A percentile compares a stretch with the other conserved stretches of the same genome.
phyloP scores from a whole-genome alignment of 2,329 filamentous ascomycete genomes.

The Exophiala sp. region DNA sequence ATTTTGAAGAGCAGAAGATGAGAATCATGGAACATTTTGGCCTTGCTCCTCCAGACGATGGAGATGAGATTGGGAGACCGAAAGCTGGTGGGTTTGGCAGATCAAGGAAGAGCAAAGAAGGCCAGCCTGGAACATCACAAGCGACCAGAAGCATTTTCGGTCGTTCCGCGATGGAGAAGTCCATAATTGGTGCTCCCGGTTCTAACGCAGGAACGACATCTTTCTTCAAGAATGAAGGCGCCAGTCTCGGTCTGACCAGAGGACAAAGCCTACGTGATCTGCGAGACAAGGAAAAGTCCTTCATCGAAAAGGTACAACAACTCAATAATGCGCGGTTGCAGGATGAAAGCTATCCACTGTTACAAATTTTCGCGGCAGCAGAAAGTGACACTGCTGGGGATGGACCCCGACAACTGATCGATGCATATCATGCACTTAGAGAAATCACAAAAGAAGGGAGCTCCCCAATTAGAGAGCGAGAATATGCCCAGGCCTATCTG shows the following conservation, averaged over 20 bases:
- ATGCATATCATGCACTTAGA: constrained; percentile 78
- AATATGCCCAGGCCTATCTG: constrained; percentile 73
- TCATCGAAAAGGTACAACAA: constrained; percentile 72
- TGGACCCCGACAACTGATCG: constrained; percentile 69
- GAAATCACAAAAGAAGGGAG: constrained; percentile 72
- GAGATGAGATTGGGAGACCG: constrained; percentile 37
- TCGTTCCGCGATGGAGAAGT: constrained; percentile 70
- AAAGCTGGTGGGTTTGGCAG: constrained; percentile 49
- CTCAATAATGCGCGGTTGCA: constrained; percentile 71
- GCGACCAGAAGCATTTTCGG: constrained; percentile 58
- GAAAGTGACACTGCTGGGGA: constrained; percentile 68
- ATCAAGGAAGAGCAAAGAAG: constrained; percentile 8
- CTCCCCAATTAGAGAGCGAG: constrained; percentile 68
- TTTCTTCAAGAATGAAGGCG: constrained; percentile 55
- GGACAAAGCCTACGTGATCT: constrained; percentile 70
- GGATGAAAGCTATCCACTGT: constrained; percentile 66
- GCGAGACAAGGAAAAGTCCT: constrained; percentile 78
- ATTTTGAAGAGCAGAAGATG: constrained; percentile 92
- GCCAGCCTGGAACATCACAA: constrained; percentile 5
- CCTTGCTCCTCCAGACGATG: constrained; percentile 56
- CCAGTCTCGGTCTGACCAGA: constrained; percentile 48
- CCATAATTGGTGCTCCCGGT: constrained; percentile 79
- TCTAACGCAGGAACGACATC: constrained; percentile 56
- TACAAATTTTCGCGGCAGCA: constrained; percentile 71
- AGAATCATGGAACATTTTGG: constrained; percentile 97